These are phyloP conservation scores for Cystobasidium sp. DNA, from an alignment of 1,284 basidiomycete genomes.

Conservation along the genomic window DNA sequence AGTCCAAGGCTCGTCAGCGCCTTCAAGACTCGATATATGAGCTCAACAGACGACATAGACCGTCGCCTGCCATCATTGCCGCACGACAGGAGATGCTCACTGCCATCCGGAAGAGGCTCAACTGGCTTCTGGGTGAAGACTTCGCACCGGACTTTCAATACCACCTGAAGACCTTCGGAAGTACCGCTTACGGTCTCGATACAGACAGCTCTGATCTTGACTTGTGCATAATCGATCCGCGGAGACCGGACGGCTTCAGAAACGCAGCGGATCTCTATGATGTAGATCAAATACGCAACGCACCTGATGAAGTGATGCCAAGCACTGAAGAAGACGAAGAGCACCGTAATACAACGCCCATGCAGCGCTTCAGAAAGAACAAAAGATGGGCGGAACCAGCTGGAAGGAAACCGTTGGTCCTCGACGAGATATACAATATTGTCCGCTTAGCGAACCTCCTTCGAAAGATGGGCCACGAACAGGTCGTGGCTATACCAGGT, in stretches of 20 bases:
- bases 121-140: not conserved
- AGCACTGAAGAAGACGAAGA: constrained; percentile 32
- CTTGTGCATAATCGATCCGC: constrained; percentile 51
- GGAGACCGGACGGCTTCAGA: constrained; percentile 39
- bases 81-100: constrained; percentile 13
- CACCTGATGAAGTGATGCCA: not conserved
- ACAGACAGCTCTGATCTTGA: constrained; percentile 51
- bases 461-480: constrained; percentile 35
- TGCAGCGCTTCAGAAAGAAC: constrained; percentile 46
- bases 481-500: constrained; percentile 10
- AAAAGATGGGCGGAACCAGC: not conserved
- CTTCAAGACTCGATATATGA: constrained; percentile 1
- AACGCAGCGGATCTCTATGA: constrained; percentile 32
- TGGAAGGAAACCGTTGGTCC: constrained; percentile 14
- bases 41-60: constrained; percentile 21
- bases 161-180: constrained; percentile 47
- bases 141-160: constrained; percentile 27
- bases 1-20: not conserved
- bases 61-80: constrained; percentile 11
- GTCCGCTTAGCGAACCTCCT: constrained; percentile 18
- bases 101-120: constrained; percentile 25
- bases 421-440: constrained; percentile 38
- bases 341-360: not conserved
- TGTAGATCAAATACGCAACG: not conserved
- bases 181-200: constrained; percentile 49